Evolutionary conservation across 169 alveolate species (phyloP), one percentile per base, ranked within the genome.

Genomic region (Plasmodium gallinaceum): DNA sequence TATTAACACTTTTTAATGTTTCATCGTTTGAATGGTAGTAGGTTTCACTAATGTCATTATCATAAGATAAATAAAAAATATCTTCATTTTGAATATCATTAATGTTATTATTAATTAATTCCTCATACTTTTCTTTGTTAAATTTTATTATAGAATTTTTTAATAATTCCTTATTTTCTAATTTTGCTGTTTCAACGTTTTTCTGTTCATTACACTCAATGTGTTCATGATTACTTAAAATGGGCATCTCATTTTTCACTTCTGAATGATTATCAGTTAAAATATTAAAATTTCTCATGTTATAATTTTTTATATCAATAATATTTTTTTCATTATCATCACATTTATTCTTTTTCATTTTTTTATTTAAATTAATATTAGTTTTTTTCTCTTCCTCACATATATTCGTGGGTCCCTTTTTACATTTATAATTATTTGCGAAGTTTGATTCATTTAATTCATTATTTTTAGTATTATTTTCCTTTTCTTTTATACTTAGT

Each of bases 21-120:
- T 78, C 89, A 57, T 64, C 89, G 6, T 32, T 32, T 43, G 89
- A 78, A 65, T 78, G 64, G 24, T 78, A 64, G 32, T 12, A 24
- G 18, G 43, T n/a, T 18, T 8, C 3, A 37, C n/a, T 58, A 46
- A 64, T 64, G 10, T 7, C 57, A 24, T 64, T 70, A 24, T 48
- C 75, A 65, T 78, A 64, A 14, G 89, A 78, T 4, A 78, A 32
- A 69, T 78, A 78, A 78, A 78, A 78, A 46, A 78, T 65, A 9
- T 62, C 76, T 42, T 78, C 89, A 3, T 78, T 78, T 20, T 52
- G 68, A 64, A 78, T 78, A 42, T 78, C 78, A 9, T 37, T 10
- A 46, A 37, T 46, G 16, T 78, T 26, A 16, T 57, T 64, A 39
- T 45, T 58, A 48, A 78, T 78, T 20, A 78, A 46, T 6, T 78